Evolutionary conservation across 371 early-diverging fungal species (phyloP).

Genomic region (Apophysomyces sp.): DNA sequence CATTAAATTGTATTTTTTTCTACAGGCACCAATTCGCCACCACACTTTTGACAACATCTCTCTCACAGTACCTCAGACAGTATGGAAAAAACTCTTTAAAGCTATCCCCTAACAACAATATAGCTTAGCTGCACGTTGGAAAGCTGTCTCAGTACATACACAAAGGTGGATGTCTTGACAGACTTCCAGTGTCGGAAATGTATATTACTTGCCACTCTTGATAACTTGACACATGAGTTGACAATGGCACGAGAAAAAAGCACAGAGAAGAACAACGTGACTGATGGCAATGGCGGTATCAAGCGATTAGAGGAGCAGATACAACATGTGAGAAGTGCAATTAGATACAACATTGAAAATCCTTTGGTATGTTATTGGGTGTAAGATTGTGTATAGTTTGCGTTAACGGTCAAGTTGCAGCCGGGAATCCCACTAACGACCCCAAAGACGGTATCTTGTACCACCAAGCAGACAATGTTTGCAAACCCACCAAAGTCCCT

Average conservation of each 20-base stretch:
- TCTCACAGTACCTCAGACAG: constrained; percentile 65
- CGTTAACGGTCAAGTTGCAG: constrained; percentile 17
- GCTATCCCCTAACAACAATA: not conserved
- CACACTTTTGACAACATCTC: constrained; percentile 84
- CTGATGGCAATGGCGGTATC: not conserved
- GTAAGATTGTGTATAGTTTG: not conserved
- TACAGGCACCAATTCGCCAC: constrained; percentile 73
- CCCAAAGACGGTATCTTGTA: constrained; percentile 31
- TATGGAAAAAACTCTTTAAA: constrained; percentile 18
- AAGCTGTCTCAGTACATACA: constrained; percentile 64
- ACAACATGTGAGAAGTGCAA: constrained; percentile 31
- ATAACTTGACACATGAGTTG: constrained; percentile 39
- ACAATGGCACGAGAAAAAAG: constrained; percentile 8
- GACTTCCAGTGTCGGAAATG: constrained; percentile 81
- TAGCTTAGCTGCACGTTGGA: constrained; percentile 63
- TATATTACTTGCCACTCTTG: constrained; percentile 60
- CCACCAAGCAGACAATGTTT: constrained; percentile 65
- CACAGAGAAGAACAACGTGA: not conserved
- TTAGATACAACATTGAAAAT: constrained; percentile 37
- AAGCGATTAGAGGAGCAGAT: constrained; percentile 25
- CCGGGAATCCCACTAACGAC: constrained; percentile 33
- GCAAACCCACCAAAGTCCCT: constrained; percentile 64
- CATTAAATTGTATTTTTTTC: not conserved
- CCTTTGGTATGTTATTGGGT: constrained; percentile 20
- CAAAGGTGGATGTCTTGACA: constrained; percentile 68